Base-by-base conservation (phyloP, 352 stramenopile species). In the Phytophthora palmivora region DNA sequence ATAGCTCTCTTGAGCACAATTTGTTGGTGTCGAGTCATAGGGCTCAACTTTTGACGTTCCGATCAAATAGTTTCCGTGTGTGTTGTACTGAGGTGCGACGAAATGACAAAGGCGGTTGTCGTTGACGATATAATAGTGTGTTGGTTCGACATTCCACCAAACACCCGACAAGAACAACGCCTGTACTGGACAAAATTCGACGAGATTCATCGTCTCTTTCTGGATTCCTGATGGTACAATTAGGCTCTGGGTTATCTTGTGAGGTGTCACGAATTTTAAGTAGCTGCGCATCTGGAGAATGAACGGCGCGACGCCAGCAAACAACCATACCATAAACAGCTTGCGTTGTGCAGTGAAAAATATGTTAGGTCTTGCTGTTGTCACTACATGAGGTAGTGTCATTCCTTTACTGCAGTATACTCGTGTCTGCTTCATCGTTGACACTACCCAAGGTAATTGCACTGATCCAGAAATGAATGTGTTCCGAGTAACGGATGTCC, bases 41-140 rank as follows among this genome's bases (percentile, higher is more conserved):
- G 48, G 21, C 5, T 30, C 11, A 10, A 46, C 48, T 37, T 56
- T 56, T 21, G 11, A 16, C 2, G 34, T 11, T 34, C 34, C 48
- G 4, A 56, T 46, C 19, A 56, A 18, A 37, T 56, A 56, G 16
- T 46, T 56, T 3, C 48, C 34, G 8, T 56, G 48, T 1, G 34
- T 56, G 12, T 56, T 56, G 18, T 56, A 56, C 48, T 46, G 48
- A 4, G 48, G 48, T 10, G 34, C 48, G 34, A 56, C 48, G n/a
- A 56, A 56, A 46, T 56, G 48, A 15, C 48, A 56, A 10, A 56
- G 3, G 14, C 37, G 21, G 1, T 56, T 46, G 34, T 1, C 19
- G 1, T 21, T 21, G 4, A 36, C 21, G 1, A 36, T 19, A 26
- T 45, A 56, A n/a, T 56, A 56, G 5, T 56, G 48, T 15, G 34